phyloP scores from a whole-genome alignment of 2,329 filamentous ascomycete genomes.

The Epichloe aotearoae region DNA sequence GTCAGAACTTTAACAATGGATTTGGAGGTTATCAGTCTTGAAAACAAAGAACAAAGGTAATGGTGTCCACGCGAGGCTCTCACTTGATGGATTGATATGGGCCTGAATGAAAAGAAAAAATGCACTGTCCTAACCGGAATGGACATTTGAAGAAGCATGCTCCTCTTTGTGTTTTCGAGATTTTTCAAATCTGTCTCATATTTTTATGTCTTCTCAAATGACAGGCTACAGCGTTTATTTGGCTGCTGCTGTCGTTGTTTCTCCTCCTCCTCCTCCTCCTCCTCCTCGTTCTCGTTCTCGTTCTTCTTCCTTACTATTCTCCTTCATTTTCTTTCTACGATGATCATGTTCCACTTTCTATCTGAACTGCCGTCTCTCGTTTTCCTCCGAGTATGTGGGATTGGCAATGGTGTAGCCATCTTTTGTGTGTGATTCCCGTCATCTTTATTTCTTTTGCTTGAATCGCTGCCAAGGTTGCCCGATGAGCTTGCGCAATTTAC shows the following conservation, averaged over 20 bases:
- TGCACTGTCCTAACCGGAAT: conserved; percentile 4
- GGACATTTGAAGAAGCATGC: conserved; percentile 8
- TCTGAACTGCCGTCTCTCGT: conserved; percentile 1
- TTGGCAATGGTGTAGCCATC: background rate
- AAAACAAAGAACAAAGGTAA: conserved; percentile 5
- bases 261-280: background rate
- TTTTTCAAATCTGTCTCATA: conserved; percentile 10
- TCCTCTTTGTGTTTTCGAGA: conserved; percentile 8
- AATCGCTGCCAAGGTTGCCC: conserved; percentile 4
- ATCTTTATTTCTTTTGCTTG: background rate
- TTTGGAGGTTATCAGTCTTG: conserved; percentile 53
- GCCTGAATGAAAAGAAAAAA: conserved; percentile 1
- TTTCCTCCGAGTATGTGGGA: conserved; percentile 3
- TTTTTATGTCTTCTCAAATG: conserved; percentile 8
- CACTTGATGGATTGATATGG: conserved; percentile 3
- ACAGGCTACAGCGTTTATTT: conserved; percentile 9
- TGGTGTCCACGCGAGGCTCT: conserved; percentile 3
- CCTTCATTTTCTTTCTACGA: background rate
- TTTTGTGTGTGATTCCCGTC: conserved; percentile 1
- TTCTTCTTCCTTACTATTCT: conserved; percentile 1
- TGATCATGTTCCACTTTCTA: conserved; percentile 3
- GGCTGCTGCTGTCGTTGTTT: conserved; percentile 6
- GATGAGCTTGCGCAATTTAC: conserved; percentile 1
- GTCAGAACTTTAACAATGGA: conserved; percentile 46
- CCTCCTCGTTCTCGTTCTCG: background rate